Evolutionary conservation across 1,284 basidiomycete genomes (phyloP), one percentile per base, ranked within the genome.

Genomic region (Irpex sp.): DNA sequence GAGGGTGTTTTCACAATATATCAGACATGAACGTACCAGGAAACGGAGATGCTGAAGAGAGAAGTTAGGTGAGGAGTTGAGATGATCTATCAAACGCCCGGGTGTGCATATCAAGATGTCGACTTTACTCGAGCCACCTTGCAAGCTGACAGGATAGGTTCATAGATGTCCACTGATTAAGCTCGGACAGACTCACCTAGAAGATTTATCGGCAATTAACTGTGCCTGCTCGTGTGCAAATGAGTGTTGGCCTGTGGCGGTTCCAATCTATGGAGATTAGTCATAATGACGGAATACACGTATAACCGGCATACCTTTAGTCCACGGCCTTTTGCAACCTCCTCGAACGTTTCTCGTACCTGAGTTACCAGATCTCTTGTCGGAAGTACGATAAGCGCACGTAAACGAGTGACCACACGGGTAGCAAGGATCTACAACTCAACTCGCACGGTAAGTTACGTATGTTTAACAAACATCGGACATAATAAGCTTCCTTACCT

Each of bases 31-130:
- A 70, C 76, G 61, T 66, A 93, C 95, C 61, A 99, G 79, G 76
- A 95, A 99, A 31, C 97, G 89, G 31, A 99, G 81, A 74, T 99
- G 95, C 70, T 97, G 93, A 37, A 99, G 77, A 0, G 94, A 92
- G 74, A 98, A 97, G 65, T 95, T 94, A 0, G 85, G 86, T 0
- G 97, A 98, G 26, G 86, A 89, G 50, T 88, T 88, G 11, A 99
- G 78, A 75, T 99, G 97, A 74, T 99, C 97, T 50, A 98, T 97
- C 54, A 99, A 74, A 57, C 97, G 82, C 51, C 97, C 97, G 0
- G 97, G 97, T 0, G 97, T 99, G 63, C 94, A 97, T 62, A 99
- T 94, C 54, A 99, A 78, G 57, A 99, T 89, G 74, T 99, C 97
- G 26, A 98, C 84, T 75, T 91, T 94, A 74, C 92, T 95, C 0